Conservation (phyloP, 768 basidiomycete species). For the Mycena filopes region DNA sequence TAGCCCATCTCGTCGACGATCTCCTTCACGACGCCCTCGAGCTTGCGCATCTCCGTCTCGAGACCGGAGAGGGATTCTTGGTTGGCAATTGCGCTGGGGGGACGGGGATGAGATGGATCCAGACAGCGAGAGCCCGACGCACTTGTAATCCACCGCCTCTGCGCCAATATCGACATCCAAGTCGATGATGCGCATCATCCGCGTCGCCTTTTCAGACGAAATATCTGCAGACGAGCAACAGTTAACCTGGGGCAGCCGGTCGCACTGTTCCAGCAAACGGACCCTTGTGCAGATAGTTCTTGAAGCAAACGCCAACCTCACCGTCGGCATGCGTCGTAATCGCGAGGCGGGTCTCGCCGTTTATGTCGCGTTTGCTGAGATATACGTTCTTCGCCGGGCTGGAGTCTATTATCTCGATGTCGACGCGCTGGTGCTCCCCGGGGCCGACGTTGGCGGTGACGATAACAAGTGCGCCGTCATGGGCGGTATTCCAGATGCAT, state of each 20-base stretch:
- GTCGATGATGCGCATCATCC: slow-evolving; percentile 79
- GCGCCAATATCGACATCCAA: slow-evolving; percentile 98
- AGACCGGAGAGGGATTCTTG: slow-evolving; percentile 95
- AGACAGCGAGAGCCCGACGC: slow-evolving; percentile 41
- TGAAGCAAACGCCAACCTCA: slow-evolving; percentile 96
- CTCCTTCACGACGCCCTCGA: slow-evolving; percentile 95
- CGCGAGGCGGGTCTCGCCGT: slow-evolving; percentile 91
- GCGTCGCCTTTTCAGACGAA: slow-evolving; percentile 55
- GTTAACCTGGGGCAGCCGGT: neutral
- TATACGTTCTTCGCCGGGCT: slow-evolving; percentile 88
- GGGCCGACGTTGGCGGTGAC: slow-evolving; percentile 93
- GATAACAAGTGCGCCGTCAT: slow-evolving; percentile 88
- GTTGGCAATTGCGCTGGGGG: slow-evolving; percentile 91
- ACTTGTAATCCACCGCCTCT: slow-evolving; percentile 99
- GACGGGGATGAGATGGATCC: slow-evolving; percentile 14
- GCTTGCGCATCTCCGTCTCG: slow-evolving; percentile 98
- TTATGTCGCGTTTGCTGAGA: slow-evolving; percentile 87
- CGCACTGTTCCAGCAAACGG: slow-evolving; percentile 45
- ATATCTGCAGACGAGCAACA: slow-evolving; percentile 49
- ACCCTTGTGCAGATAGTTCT: slow-evolving; percentile 83
- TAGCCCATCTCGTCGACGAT: slow-evolving; percentile 94
- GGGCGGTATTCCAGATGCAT: slow-evolving; percentile 96
- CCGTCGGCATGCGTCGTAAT: slow-evolving; percentile 94
- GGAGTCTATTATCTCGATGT: slow-evolving; percentile 95
- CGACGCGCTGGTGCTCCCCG: slow-evolving; percentile 81